Evolutionary conservation across 495 filamentous ascomycete species (phyloP).

Genomic region (Daldinia grandis): DNA sequence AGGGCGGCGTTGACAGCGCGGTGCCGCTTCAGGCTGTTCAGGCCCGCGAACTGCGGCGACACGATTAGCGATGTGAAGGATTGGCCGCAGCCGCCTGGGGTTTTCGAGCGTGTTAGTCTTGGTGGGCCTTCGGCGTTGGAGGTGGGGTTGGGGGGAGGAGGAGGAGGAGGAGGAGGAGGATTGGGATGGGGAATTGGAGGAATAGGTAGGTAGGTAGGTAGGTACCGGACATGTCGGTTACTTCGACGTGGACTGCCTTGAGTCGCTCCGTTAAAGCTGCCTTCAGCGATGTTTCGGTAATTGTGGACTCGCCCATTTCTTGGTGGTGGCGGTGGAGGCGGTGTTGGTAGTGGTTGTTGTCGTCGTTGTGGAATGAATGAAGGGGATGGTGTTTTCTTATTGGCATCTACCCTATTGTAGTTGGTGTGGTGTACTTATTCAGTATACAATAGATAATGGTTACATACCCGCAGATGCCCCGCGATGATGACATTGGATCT

Average conservation of each 20-base stretch:
- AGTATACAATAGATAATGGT: too few species aligned
- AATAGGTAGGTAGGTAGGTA: too few species aligned
- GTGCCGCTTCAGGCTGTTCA: conserved; percentile 86
- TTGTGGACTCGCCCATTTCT: conserved; percentile 62
- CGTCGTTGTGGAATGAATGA: neutral
- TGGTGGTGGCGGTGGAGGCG: conserved; percentile 28
- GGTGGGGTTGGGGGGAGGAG: conserved; percentile 22
- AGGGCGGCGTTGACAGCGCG: conserved; percentile 86
- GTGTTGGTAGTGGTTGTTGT: too few species aligned
- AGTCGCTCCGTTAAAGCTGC: conserved; percentile 75
- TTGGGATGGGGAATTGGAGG: too few species aligned
- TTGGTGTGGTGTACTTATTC: too few species aligned
- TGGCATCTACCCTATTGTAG: too few species aligned
- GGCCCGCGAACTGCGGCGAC: conserved; percentile 84
- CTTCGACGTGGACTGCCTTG: conserved; percentile 84
- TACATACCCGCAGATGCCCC: conserved; percentile 28
- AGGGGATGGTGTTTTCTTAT: neutral
- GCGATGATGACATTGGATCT: conserved; percentile 36
- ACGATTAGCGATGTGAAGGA: conserved; percentile 93
- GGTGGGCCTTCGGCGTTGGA: neutral
- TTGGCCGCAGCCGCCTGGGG: conserved; percentile 88
- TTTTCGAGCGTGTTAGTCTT: conserved; percentile 8
- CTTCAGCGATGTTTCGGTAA: conserved; percentile 75
- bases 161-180: neutral
- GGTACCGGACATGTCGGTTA: conserved; percentile 92